These are phyloP conservation scores for Botrytis porri DNA, from an alignment of 2,329 filamentous ascomycete genomes.

Conservation along the genomic window DNA sequence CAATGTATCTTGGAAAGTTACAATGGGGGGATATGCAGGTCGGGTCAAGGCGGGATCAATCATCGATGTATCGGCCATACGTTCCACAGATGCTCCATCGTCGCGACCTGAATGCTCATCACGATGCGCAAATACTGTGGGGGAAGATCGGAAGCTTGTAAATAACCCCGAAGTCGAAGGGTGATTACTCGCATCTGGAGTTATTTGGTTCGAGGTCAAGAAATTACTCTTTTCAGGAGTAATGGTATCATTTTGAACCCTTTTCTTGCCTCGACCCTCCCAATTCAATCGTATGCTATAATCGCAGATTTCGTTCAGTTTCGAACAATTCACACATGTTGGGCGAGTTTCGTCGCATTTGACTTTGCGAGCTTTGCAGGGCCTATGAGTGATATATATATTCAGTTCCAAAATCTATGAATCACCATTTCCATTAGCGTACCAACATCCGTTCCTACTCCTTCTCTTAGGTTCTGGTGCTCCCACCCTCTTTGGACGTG, in stretches of 20 bases:
- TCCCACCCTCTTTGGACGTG: conserved; percentile 62
- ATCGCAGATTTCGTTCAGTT: conserved; percentile 71
- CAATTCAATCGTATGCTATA: conserved; percentile 80
- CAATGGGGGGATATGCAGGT: conserved; percentile 14
- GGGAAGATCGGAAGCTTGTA: background rate
- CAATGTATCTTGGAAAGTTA: conserved; percentile 16
- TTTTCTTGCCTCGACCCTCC: conserved; percentile 67
- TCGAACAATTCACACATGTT: conserved; percentile 67
- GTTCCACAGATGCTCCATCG: background rate
- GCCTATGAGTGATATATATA: conserved; percentile 48
- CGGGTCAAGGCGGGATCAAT: conserved; percentile 28
- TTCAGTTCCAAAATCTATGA: conserved; percentile 17
- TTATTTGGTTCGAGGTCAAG: conserved; percentile 14
- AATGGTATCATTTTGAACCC: conserved; percentile 38
- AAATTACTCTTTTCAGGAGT: conserved; percentile 24
- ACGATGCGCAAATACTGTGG: background rate
- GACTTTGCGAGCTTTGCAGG: conserved; percentile 74
- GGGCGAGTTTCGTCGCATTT: conserved; percentile 82
- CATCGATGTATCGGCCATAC: conserved; percentile 17
- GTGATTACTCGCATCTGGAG: background rate
- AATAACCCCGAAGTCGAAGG: background rate
- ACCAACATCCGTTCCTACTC: conserved; percentile 69
- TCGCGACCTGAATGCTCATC: background rate
- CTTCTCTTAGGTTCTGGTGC: conserved; percentile 63
- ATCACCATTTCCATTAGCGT: conserved; percentile 33